A percentile compares a stretch with the other conserved stretches of the same genome.
phyloP scores from a whole-genome alignment of 202 grass and related monocot genomes.

The Setaria viridis region DNA sequence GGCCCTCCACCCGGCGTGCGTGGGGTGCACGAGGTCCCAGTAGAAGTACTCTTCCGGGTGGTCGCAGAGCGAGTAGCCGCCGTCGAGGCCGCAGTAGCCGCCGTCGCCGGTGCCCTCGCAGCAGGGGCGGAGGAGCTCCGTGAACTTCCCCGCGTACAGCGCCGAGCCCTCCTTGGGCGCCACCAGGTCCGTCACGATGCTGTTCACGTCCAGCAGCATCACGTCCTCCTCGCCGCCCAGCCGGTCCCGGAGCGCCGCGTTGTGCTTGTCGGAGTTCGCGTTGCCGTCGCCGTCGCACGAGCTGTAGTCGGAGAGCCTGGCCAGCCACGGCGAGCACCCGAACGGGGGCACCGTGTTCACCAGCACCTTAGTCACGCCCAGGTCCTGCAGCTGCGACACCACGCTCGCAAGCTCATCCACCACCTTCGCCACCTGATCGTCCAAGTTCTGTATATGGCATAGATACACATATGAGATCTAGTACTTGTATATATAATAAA shows the following conservation, averaged over 20 bases:
- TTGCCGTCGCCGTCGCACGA: neutral
- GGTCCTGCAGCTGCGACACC: neutral
- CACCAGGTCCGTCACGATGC: neutral
- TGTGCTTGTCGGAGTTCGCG: neutral
- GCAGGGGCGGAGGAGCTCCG: neutral
- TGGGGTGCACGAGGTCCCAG: neutral
- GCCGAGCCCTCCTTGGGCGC: neutral
- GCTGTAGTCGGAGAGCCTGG: neutral
- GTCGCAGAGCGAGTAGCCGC: neutral
- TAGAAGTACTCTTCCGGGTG: neutral
- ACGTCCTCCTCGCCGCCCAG: neutral
- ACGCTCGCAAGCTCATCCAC: neutral
- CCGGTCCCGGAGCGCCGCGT: neutral
- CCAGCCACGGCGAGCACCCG: neutral
- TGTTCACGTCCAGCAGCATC: neutral
- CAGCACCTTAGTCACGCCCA: slow-evolving; percentile 3
- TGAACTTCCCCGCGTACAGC: neutral
- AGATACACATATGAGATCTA: too few species aligned
- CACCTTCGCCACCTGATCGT: neutral
- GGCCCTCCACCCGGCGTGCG: neutral
- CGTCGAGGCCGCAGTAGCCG: neutral
- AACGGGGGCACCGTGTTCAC: slow-evolving; percentile 11
- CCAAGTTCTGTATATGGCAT: neutral
- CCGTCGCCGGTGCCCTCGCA: neutral
- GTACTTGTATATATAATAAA: too few species aligned